Percentiles rank a stretch among this genome's conserved stretches.
These are phyloP conservation scores for Coemansia sp. DNA, from an alignment of 192 early-diverging fungal species.

Conservation along the genomic window DNA sequence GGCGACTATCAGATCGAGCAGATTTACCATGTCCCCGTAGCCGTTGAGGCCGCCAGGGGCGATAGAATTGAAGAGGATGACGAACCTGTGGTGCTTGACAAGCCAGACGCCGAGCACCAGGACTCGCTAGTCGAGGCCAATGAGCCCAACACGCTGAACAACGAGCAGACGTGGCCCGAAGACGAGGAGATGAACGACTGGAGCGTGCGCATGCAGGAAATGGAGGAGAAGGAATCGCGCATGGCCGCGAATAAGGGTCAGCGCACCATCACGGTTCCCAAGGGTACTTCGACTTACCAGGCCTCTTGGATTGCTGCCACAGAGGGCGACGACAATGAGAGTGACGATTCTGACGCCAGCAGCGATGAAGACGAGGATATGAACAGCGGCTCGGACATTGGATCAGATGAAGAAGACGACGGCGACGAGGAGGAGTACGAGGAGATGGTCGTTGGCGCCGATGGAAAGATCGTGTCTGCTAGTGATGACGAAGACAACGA, in stretches of 20 bases:
- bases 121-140: slow-evolving; percentile 87
- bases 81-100: slow-evolving; percentile 61
- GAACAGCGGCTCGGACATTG: slow-evolving; percentile 52
- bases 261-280: slow-evolving; percentile 77
- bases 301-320: slow-evolving; percentile 88
- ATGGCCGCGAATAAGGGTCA: slow-evolving; percentile 22
- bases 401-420: slow-evolving; percentile 26
- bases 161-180: slow-evolving; percentile 99
- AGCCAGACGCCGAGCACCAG: slow-evolving; percentile 67
- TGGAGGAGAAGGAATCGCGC: slow-evolving; percentile 40
- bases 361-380: slow-evolving; percentile 38
- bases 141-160: slow-evolving; percentile 82
- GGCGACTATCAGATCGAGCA: slow-evolving; percentile 92
- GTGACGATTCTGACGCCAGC: slow-evolving; percentile 56
- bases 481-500: slow-evolving; percentile 8
- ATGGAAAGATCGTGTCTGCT: slow-evolving; percentile 7
- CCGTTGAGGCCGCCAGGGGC: slow-evolving; percentile 31
- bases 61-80: slow-evolving; percentile 47
- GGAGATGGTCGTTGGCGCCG: slow-evolving; percentile 23
- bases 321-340: slow-evolving; percentile 61
- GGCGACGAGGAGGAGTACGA: slow-evolving; percentile 33
- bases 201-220: slow-evolving; percentile 57
- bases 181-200: slow-evolving; percentile 90
- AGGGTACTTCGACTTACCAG: slow-evolving; percentile 96
- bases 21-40: slow-evolving; percentile 50